Evolutionary conservation across 2,329 filamentous ascomycete genomes (phyloP).

Genomic region (Colletotrichum musae): DNA sequence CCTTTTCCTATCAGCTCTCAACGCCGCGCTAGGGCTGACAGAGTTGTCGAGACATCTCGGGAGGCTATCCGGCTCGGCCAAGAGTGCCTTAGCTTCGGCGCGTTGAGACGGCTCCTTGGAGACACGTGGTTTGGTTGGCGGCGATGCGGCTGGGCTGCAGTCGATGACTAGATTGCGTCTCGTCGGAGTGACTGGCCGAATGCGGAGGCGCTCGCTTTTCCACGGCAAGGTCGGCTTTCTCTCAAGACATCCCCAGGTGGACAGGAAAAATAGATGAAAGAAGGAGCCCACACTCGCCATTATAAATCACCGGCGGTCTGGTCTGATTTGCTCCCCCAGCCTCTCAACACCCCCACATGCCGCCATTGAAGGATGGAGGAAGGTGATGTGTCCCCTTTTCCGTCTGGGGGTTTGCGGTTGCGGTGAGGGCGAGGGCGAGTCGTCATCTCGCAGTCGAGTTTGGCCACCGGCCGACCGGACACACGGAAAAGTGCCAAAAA

Average conservation of each 20-base stretch:
- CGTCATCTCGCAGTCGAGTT: neutral
- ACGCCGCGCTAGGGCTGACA: neutral
- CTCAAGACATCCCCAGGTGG: neutral
- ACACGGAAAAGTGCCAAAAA: constrained; percentile 5
- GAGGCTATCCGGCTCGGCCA: neutral
- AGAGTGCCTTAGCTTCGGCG: no score
- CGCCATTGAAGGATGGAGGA: neutral
- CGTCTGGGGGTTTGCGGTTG: neutral
- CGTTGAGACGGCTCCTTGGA: neutral
- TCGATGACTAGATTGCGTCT: neutral
- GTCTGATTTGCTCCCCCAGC: neutral
- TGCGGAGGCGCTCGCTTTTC: constrained; percentile 14
- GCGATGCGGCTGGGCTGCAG: neutral
- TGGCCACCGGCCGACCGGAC: neutral
- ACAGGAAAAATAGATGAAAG: neutral
- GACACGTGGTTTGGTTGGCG: constrained; percentile 9
- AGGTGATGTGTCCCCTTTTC: constrained; percentile 20
- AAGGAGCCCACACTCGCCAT: constrained; percentile 13
- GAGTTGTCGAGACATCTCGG: constrained; percentile 1
- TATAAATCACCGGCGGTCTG: constrained; percentile 27
- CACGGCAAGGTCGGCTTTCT: constrained; percentile 30
- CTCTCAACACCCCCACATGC: constrained; percentile 5
- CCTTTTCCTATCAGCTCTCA: constrained; percentile 14
- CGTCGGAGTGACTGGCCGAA: neutral
- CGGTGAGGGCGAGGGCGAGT: constrained; percentile 3